Base-by-base conservation (phyloP, 2,329 filamentous ascomycete genomes). In the Cucurbitaria berberidis region DNA sequence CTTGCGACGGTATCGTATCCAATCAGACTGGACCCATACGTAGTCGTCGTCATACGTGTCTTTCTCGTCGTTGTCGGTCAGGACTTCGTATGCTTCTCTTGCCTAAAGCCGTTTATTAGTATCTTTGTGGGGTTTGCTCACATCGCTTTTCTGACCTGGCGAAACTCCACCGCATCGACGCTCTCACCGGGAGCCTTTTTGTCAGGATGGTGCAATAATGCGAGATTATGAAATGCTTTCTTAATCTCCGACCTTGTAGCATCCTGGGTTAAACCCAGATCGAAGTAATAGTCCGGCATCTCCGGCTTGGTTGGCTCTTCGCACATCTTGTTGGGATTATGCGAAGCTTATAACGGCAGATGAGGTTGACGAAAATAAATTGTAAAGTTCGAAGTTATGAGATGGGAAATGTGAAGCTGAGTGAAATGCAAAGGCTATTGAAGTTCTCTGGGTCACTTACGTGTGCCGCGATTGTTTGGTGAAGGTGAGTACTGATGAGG, bases 171-270 rank as follows among this genome's bases (percentile, higher is more conserved):
- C 5, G 40, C 45, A 27, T 54, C 51, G 15, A 30, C 22, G 3
- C 5, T 15, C 11, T 36, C 24, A 9, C 24, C 24, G 24, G 24
- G 24, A 5, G 24, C 43, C 41, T 44, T 41, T 39, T 51, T 55
- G 29, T 55, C 53, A 7, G 53, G 53, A 26, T 55, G 53, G 19
- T 48, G 40, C 11, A 26, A 9, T 8, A 51, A 18, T 16, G 44
- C 53, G 16, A 48, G 32, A 13, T 19, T 43, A n/a, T 21, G 19
- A 29, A 40, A 55, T 1, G 39, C 44, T 22, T 21, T 16, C 19
- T 51, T 51, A 27, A 51, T 39, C 10, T n/a, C n/a, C 7, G 22
- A 10, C 6, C 8, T 24, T 3, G 47, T 30, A 2, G 47, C 47
- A 32, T 30, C 24, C 11, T 2, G 18, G n/a, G 21, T 11, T 5